phyloP scores from a whole-genome alignment of 1,284 basidiomycete genomes.

The Schizophyllum amplum region DNA sequence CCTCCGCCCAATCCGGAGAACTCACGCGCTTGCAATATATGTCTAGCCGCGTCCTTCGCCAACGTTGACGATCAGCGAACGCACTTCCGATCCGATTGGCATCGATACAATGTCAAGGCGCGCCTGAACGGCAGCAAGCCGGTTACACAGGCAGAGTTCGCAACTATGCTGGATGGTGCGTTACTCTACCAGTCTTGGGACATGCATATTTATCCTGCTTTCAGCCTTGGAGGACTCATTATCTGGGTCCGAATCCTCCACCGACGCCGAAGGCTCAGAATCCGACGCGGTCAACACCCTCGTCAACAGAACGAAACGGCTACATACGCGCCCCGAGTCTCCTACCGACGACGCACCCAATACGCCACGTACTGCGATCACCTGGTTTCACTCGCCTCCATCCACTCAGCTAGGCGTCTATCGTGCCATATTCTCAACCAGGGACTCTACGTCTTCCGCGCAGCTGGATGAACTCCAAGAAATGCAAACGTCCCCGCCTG shows the following conservation, averaged over 20 bases:
- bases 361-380: constrained; percentile 64
- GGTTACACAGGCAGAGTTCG: constrained; percentile 67
- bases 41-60: constrained; percentile 61
- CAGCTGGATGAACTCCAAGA: constrained; percentile 54
- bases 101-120: constrained; percentile 92
- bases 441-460: constrained; percentile 29
- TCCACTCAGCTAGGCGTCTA: constrained; percentile 89
- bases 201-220: background rate
- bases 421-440: constrained; percentile 56
- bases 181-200: background rate
- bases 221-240: constrained; percentile 81
- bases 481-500: constrained; percentile 55
- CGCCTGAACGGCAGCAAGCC: constrained; percentile 54
- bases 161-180: constrained; percentile 72
- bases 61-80: constrained; percentile 77
- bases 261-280: constrained; percentile 48
- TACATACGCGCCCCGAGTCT: constrained; percentile 34
- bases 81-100: constrained; percentile 96
- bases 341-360: constrained; percentile 31
- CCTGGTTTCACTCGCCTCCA: constrained; percentile 85
- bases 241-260: constrained; percentile 78
- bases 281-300: constrained; percentile 56
- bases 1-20: constrained; percentile 24
- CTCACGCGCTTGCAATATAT: constrained; percentile 67
- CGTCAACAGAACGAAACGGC: constrained; percentile 51